Percentiles rank a stretch among this genome's conserved stretches.
phyloP scores from a whole-genome alignment of 352 stramenopile genomes.

The Globisporangium apiculatum region DNA sequence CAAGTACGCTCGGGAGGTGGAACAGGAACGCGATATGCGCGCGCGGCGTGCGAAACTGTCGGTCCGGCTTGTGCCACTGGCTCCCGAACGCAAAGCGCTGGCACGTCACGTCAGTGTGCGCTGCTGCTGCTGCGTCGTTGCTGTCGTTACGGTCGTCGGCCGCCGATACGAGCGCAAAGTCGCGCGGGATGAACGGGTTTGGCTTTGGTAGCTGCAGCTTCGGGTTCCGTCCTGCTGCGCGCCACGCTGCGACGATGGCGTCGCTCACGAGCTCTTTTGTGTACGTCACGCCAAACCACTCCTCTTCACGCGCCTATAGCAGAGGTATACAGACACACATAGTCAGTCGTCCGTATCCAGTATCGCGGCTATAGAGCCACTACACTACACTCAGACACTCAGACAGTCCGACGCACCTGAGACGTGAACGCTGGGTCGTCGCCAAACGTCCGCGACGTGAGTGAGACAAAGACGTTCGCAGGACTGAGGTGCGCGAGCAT shows the following conservation, averaged over 20 bases:
- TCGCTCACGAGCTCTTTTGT: conserved; percentile 30
- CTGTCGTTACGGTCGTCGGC: neutral
- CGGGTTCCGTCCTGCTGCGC: conserved; percentile 22
- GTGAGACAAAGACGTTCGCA: conserved; percentile 40
- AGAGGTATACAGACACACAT: neutral
- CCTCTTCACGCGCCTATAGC: conserved; percentile 29
- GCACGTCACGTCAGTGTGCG: conserved; percentile 19
- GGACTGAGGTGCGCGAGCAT: conserved; percentile 38
- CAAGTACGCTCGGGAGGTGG: conserved; percentile 41
- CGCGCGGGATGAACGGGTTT: conserved; percentile 66
- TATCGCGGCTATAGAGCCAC: neutral
- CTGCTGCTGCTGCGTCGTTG: conserved; percentile 12
- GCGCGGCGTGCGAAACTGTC: conserved; percentile 48
- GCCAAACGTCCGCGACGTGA: conserved; percentile 38
- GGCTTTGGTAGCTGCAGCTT: conserved; percentile 44
- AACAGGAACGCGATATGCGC: conserved; percentile 49
- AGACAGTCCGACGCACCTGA: conserved; percentile 14
- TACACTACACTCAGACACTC: neutral
- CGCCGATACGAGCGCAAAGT: conserved; percentile 45
- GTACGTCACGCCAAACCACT: conserved; percentile 67
- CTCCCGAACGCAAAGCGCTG: conserved; percentile 35
- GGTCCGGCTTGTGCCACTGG: conserved; percentile 61
- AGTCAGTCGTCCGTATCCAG: neutral
- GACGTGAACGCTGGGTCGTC: conserved; percentile 30
- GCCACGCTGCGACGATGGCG: conserved; percentile 30